These are phyloP conservation scores for Dacryopinax primogenitus DNA, from an alignment of 768 basidiomycete genomes.

Conservation along the genomic window DNA sequence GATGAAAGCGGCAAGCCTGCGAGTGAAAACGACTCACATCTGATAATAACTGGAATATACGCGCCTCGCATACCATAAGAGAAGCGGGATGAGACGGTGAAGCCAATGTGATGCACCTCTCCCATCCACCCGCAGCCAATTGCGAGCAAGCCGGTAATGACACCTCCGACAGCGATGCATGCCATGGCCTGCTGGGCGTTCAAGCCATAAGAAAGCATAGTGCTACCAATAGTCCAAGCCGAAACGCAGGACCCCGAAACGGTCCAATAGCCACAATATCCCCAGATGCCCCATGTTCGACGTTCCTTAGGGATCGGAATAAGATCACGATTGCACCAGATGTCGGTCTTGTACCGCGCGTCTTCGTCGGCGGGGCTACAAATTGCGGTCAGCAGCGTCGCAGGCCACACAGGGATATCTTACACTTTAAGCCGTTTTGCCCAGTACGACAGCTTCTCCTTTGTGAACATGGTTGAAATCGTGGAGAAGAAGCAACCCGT, in stretches of 20 bases:
- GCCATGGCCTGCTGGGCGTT: slow-evolving; percentile 9
- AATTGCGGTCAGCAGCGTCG: not conserved
- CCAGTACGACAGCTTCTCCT: not conserved
- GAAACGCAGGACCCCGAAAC: slow-evolving; percentile 9
- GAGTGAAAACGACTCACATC: not conserved
- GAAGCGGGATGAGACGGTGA: slow-evolving; percentile 10
- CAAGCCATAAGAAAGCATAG: not conserved
- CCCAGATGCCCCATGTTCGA: slow-evolving; percentile 4
- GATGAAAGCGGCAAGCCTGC: not conserved
- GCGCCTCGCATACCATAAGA: slow-evolving; percentile 10
- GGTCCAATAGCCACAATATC: not conserved
- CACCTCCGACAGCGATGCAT: slow-evolving; percentile 9
- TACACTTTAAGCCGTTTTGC: slow-evolving; percentile 5
- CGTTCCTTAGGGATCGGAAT: slow-evolving; percentile 4
- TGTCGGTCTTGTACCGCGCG: slow-evolving; percentile 6
- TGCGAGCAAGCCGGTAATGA: slow-evolving; percentile 1
- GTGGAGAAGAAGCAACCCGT: not conserved
- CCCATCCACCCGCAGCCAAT: not conserved
- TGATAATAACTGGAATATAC: slow-evolving; percentile 1
- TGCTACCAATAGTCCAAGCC: slow-evolving; percentile 3
- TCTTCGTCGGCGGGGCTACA: not conserved
- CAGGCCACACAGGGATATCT: too few relatives aligned
- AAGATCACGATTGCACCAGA: slow-evolving; percentile 6
- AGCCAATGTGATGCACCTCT: slow-evolving; percentile 4
- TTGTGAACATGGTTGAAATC: not conserved